phyloP scores from a whole-genome alignment of 2,329 filamentous ascomycete species.

The Colletotrichum musae region DNA sequence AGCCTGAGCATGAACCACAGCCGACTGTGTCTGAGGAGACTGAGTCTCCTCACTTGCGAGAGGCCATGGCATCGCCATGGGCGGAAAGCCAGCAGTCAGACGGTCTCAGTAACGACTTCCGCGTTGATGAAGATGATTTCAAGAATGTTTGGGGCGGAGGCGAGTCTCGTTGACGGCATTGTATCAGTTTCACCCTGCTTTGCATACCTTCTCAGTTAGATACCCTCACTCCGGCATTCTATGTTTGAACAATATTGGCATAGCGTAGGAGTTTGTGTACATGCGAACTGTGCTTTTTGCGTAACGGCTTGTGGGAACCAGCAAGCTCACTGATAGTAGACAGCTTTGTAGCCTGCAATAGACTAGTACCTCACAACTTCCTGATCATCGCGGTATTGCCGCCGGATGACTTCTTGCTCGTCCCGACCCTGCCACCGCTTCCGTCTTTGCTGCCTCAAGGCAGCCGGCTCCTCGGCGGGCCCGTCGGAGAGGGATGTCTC shows the following conservation, averaged over 20 bases:
- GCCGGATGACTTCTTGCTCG: slow-evolving; percentile 7
- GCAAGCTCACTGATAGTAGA: too few relatives aligned
- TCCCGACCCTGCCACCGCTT: slow-evolving; percentile 11
- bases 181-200: slow-evolving; percentile 17
- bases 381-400: not conserved
- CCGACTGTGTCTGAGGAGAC: not conserved
- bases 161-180: slow-evolving; percentile 18
- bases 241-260: slow-evolving; percentile 42
- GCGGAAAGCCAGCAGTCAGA: slow-evolving; percentile 36
- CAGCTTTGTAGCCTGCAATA: too few relatives aligned
- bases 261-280: slow-evolving; percentile 48
- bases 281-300: slow-evolving; percentile 20
- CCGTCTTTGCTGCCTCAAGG: slow-evolving; percentile 12
- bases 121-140: slow-evolving; percentile 58
- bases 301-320: too few relatives aligned
- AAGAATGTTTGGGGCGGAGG: slow-evolving; percentile 60
- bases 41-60: slow-evolving; percentile 27
- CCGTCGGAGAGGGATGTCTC: slow-evolving; percentile 12
- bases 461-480: not conserved
- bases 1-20: not conserved
- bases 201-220: slow-evolving; percentile 27
- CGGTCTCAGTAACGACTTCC: slow-evolving; percentile 34
- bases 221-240: slow-evolving; percentile 38
- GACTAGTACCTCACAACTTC: not conserved
- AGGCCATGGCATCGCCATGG: slow-evolving; percentile 39